phyloP scores from a whole-genome alignment of 345 rosid species.

The Hypericum perforatum region DNA sequence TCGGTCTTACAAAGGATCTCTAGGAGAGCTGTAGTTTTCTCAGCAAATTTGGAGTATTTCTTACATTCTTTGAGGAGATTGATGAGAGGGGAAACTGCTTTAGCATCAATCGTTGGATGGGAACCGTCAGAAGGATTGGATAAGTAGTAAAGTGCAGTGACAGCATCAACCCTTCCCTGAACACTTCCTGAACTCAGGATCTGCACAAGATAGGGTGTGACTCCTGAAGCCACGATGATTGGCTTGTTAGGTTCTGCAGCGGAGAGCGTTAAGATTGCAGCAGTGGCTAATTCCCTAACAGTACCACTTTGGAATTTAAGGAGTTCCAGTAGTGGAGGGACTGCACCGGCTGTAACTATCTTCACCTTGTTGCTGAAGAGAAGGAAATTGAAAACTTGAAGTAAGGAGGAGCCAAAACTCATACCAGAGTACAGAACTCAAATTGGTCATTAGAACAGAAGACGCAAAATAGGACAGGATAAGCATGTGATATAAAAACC shows the following conservation, averaged over 20 bases:
- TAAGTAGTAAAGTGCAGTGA: constrained; percentile 61
- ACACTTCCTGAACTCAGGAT: constrained; percentile 61
- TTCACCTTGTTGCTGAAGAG: constrained; percentile 57
- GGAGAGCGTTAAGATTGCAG: constrained; percentile 65
- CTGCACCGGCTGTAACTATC: constrained; percentile 59
- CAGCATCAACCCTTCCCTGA: constrained; percentile 75
- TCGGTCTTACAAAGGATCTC: constrained; percentile 54
- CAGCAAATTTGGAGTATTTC: constrained; percentile 69
- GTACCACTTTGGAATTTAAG: constrained; percentile 41
- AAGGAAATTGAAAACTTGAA: not conserved
- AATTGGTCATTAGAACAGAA: no score
- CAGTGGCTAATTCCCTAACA: constrained; percentile 60
- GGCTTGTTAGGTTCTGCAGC: constrained; percentile 63
- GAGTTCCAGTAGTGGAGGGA: constrained; percentile 59
- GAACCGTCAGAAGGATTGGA: constrained; percentile 42
- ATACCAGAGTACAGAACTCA: no score
- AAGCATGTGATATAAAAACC: no score
- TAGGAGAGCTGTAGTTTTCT: constrained; percentile 52
- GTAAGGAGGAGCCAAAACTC: not conserved
- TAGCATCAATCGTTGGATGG: constrained; percentile 36
- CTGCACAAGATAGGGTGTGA: constrained; percentile 52
- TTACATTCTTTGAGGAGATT: constrained; percentile 62
- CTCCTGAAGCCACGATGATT: constrained; percentile 50
- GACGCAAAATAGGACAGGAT: no score
- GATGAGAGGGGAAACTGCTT: constrained; percentile 55